Base-by-base conservation (phyloP, 2,329 filamentous ascomycete species). In the Colletotrichum noveboracense region DNA sequence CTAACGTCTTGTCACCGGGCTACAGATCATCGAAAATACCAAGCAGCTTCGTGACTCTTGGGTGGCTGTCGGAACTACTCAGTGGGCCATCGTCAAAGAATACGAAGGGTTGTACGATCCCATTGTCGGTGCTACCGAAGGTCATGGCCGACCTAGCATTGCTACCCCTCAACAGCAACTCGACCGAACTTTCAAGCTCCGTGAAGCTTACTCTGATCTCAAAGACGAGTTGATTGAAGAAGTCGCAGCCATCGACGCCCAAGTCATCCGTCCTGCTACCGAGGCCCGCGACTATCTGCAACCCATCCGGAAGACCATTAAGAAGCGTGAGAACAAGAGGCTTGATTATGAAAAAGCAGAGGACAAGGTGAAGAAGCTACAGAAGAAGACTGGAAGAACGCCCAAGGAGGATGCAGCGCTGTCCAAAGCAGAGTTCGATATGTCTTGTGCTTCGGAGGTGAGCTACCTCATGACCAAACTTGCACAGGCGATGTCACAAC, bases 241-340 rank as follows among this genome's bases (percentile, higher is more conserved):
- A 81, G 88, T 97, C 72, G 88, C 86, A 72, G 89, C 91, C 79
- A 94, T 97, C 78, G 94, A 96, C 78, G 85, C 87, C 12, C 91
- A 91, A 78, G 90, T 97, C 77, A 90, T 96, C 69, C 88, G 88
- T 74, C 94, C 95, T 0, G 93, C 93, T 6, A 91, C 90, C 73
- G 90, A 93, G 68, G 94, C 94, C 9, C 93, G 92, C 80, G 91
- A 93, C 68, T 91, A 87, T 70, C 88, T 96, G 75, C 91, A 93
- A 78, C 92, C 94, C 3, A 88, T 97, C 82, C 93, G 94, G 80
- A 97, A 96, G 85, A 93, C 93, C 2, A 95, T 97, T 81, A 97
- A 96, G 86, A 96, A 95, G 84, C 89, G 95, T 62, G 94, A 97
- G 81, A 94, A 96, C 80, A 94, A 93, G 85, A 93, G 95, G 69